phyloP scores from a whole-genome alignment of 1,284 basidiomycete genomes.

The Abortiporus biennis region DNA sequence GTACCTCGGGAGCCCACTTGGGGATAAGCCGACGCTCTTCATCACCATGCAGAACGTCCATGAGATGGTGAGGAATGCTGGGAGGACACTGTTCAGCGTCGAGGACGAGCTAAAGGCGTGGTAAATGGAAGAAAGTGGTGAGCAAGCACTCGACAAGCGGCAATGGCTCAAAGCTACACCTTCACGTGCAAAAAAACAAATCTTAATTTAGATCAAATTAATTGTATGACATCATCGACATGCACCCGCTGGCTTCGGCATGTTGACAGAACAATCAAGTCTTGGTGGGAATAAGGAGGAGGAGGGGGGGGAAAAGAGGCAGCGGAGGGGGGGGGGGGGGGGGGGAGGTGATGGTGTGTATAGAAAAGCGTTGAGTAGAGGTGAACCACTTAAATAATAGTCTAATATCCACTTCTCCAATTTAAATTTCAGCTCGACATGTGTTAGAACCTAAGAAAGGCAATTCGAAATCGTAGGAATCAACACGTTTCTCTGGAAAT shows the following conservation, averaged over 20 bases:
- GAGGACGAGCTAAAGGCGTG: slow-evolving; percentile 1
- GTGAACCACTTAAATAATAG: background rate
- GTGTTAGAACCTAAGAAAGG: too few relatives aligned
- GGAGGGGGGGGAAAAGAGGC: too few relatives aligned
- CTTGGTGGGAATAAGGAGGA: too few relatives aligned
- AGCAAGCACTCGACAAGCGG: background rate
- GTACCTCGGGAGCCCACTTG: slow-evolving; percentile 23
- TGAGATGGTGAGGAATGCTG: slow-evolving; percentile 1
- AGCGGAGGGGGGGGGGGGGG: background rate
- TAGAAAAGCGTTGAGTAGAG: background rate
- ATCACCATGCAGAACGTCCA: slow-evolving; percentile 8
- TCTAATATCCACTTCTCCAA: background rate
- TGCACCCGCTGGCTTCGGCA: too few relatives aligned
- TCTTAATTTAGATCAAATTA: background rate
- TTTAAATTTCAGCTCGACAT: too few relatives aligned
- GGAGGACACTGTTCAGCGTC: slow-evolving; percentile 1
- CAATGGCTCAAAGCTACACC: background rate
- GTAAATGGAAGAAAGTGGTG: background rate
- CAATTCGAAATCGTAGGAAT: too few relatives aligned
- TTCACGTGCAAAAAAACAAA: background rate
- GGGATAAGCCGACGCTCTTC: slow-evolving; percentile 21
- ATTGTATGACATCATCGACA: background rate
- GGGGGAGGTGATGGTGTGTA: background rate
- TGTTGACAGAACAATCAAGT: too few relatives aligned
- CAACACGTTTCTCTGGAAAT: too few relatives aligned